These are phyloP conservation scores for Ophiosphaerella korrae DNA, from an alignment of 2,329 filamentous ascomycete genomes.

Conservation along the genomic window DNA sequence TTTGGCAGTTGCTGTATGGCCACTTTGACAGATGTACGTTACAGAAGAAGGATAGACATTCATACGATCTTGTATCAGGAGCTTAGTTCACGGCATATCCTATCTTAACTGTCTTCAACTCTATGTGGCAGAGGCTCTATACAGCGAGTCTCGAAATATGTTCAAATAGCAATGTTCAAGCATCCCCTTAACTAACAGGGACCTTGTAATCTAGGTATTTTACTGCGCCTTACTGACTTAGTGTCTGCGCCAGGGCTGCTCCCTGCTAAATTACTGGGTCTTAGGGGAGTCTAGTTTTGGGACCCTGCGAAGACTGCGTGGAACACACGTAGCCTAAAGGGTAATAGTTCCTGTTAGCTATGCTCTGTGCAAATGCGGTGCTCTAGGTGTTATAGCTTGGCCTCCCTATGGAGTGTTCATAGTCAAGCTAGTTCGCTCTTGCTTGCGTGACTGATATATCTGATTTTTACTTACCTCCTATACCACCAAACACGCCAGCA, in stretches of 20 bases:
- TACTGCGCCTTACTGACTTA: conserved; percentile 2
- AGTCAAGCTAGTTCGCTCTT: conserved; percentile 10
- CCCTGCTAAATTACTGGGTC: conserved; percentile 8
- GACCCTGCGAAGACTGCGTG: conserved; percentile 8
- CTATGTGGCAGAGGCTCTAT: conserved; percentile 2
- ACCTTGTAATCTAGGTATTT: conserved; percentile 5
- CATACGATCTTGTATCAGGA: conserved; percentile 4
- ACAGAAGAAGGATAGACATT: conserved; percentile 3
- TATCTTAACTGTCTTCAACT: conserved; percentile 5
- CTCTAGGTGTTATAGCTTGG: conserved; percentile 1
- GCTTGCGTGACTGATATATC: conserved; percentile 1
- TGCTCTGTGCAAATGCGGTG: conserved; percentile 2
- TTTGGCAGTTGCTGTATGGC: conserved; percentile 4
- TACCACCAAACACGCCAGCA: too few species aligned
- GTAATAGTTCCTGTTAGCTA: not conserved
- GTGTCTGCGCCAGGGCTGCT: conserved; percentile 7
- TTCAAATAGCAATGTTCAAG: conserved; percentile 7
- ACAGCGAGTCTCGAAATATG: conserved; percentile 9
- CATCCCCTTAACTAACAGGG: conserved; percentile 6
- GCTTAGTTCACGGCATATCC: conserved; percentile 9
- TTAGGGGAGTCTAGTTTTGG: conserved; percentile 8
- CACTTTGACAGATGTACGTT: not conserved
- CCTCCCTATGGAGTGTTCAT: conserved; percentile 6
- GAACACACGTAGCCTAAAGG: conserved; percentile 5
- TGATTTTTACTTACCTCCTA: too few species aligned